Evolutionary conservation across 2,329 filamentous ascomycete genomes (phyloP), one percentile per base, ranked within the genome.

Genomic region (Xylariaceae sp.): DNA sequence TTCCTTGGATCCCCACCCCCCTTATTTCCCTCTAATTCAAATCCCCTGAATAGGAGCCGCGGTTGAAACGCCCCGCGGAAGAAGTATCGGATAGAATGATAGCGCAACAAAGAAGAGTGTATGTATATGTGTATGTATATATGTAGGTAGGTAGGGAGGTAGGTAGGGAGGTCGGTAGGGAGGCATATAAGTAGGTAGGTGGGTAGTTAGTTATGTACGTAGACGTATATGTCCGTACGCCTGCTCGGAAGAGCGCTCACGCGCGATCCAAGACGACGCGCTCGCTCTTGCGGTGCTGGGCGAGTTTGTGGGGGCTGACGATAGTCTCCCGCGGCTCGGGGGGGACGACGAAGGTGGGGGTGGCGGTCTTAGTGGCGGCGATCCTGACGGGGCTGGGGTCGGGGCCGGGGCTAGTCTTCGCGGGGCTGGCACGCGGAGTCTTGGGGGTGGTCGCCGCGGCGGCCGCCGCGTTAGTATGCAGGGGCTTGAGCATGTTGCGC

Each of bases 401-500:
- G 0, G 61, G 58, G 43, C 61, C 54, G 20, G 58, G 64, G 20
- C 50, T 60, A 5, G 47, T 64, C 5, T 74, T 58, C 0, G 70
- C 66, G 50, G 72, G 71, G 44, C 63, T 68, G n/a, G n/a, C n/a
- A n/a, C n/a, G n/a, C n/a, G n/a, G n/a, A n/a, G n/a, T n/a, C n/a
- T n/a, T n/a, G n/a, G n/a, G n/a, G n/a, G n/a, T n/a, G n/a, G n/a
- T 57, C n/a, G 61, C 56, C 43, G 61, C 43, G 29, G 52, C 37
- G 14, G 54, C 29, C 51, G 14, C 52, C 10, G 48, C 55, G 49
- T 63, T 70, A 20, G 72, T 74, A 64, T 79, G 75, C 40, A 85
- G 71, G 12, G 84, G 83, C 46, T 81, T 78, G 18, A 88, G 73
- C 59, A 88, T 73, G 65, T 81, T 79, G 18, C 82, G 77, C 70